Percentiles rank a stretch among this genome's conserved stretches.
phyloP scores from a whole-genome alignment of 2,329 filamentous ascomycete species.

The Cercospora janseana region DNA sequence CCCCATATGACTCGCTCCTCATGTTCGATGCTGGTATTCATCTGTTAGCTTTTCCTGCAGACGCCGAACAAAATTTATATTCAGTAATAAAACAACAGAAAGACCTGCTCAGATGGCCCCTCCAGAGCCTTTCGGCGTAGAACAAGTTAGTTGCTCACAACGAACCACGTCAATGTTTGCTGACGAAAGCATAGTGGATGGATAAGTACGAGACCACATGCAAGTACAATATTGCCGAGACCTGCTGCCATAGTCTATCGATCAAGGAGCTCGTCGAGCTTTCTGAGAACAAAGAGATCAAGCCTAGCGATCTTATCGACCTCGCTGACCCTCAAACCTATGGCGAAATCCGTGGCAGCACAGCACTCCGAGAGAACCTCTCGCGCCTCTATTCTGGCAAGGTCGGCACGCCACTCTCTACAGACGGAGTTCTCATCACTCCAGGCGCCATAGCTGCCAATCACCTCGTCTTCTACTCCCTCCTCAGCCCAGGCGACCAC shows the following conservation, averaged over 20 bases:
- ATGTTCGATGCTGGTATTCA: no score
- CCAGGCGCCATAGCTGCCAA: slow-evolving; percentile 84
- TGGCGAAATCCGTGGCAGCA: slow-evolving; percentile 68
- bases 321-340: slow-evolving; percentile 66
- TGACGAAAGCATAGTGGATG: slow-evolving; percentile 52
- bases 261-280: slow-evolving; percentile 64
- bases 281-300: slow-evolving; percentile 54
- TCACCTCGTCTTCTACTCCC: slow-evolving; percentile 70
- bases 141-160: slow-evolving; percentile 54
- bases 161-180: neutral
- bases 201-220: slow-evolving; percentile 53
- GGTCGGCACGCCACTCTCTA: slow-evolving; percentile 47
- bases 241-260: slow-evolving; percentile 72
- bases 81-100: neutral
- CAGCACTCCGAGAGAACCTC: slow-evolving; percentile 62
- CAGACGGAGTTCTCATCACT: slow-evolving; percentile 70
- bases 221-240: slow-evolving; percentile 73
- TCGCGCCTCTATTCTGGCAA: slow-evolving; percentile 63
- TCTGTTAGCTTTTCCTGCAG: neutral
- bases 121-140: slow-evolving; percentile 62
- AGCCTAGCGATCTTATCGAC: slow-evolving; percentile 42
- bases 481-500: slow-evolving; percentile 73
- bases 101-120: slow-evolving; percentile 25
- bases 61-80: no score
- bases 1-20: neutral